Conservation (phyloP, 129 eudicot genomes). For the Chrysanthemum seticuspe region DNA sequence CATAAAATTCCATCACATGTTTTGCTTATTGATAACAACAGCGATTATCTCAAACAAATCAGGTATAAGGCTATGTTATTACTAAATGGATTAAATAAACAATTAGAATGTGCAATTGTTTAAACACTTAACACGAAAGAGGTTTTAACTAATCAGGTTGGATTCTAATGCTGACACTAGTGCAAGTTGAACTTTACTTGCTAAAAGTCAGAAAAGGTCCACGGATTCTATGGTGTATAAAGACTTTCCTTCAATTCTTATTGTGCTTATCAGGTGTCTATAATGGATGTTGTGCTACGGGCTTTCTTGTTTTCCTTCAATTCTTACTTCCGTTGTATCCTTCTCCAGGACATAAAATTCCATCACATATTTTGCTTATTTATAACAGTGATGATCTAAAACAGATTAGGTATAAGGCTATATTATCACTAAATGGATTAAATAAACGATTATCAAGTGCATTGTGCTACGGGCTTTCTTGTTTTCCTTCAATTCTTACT, state of each 20-base stretch:
- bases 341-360: too few species aligned
- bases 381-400: not conserved
- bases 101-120: not conserved
- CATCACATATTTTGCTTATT: not conserved
- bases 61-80: not conserved
- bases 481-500: too few species aligned
- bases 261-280: too few species aligned
- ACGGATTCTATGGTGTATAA: too few species aligned
- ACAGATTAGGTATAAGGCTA: too few species aligned
- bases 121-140: slow-evolving; percentile 1
- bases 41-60: not conserved
- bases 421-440: too few species aligned
- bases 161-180: not conserved
- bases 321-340: too few species aligned
- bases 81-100: not conserved
- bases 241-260: too few species aligned
- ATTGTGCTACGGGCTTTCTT: too few species aligned
- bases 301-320: too few species aligned
- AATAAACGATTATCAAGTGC: too few species aligned
- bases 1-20: not conserved
- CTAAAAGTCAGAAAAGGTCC: not conserved
- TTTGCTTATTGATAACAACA: not conserved
- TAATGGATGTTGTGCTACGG: too few species aligned
- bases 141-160: not conserved
- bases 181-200: not conserved